phyloP scores from a whole-genome alignment of 495 filamentous ascomycete species.

The Aspergillus egyptiacus region DNA sequence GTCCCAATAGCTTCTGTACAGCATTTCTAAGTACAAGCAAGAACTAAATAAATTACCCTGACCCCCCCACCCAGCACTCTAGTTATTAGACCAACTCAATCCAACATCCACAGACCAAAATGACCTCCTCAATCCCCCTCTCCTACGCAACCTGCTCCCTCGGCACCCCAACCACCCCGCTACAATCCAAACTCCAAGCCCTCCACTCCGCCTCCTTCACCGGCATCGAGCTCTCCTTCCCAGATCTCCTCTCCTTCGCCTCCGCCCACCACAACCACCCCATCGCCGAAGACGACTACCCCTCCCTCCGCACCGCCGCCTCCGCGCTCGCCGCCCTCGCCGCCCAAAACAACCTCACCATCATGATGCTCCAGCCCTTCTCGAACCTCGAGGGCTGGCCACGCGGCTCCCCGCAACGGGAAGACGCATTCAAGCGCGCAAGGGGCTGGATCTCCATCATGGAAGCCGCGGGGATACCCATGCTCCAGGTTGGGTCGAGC shows the following conservation, averaged over 20 bases:
- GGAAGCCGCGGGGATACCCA: slow-evolving; percentile 61
- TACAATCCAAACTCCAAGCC: slow-evolving; percentile 60
- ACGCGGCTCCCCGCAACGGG: slow-evolving; percentile 47
- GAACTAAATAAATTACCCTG: no score
- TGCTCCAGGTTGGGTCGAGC: slow-evolving; percentile 52
- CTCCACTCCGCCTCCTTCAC: slow-evolving; percentile 60
- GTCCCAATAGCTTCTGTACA: no score
- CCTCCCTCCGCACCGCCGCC: slow-evolving; percentile 45
- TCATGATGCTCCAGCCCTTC: slow-evolving; percentile 77
- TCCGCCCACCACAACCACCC: slow-evolving; percentile 42
- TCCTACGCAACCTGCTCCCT: slow-evolving; percentile 64
- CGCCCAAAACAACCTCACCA: slow-evolving; percentile 45
- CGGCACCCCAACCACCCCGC: slow-evolving; percentile 46
- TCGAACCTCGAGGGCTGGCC: slow-evolving; percentile 77
- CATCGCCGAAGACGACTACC: slow-evolving; percentile 51
- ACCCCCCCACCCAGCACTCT: no score
- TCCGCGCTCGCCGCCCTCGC: slow-evolving; percentile 45
- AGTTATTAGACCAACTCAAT: background rate
- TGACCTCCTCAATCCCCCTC: slow-evolving; percentile 42
- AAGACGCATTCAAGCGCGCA: slow-evolving; percentile 61
- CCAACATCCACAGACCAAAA: background rate
- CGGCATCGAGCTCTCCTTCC: slow-evolving; percentile 70
- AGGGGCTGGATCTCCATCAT: slow-evolving; percentile 69
- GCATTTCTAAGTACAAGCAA: no score
- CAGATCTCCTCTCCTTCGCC: slow-evolving; percentile 64